These are phyloP conservation scores for Ophiostoma montium DNA, from an alignment of 2,329 filamentous ascomycete species.

Conservation along the genomic window DNA sequence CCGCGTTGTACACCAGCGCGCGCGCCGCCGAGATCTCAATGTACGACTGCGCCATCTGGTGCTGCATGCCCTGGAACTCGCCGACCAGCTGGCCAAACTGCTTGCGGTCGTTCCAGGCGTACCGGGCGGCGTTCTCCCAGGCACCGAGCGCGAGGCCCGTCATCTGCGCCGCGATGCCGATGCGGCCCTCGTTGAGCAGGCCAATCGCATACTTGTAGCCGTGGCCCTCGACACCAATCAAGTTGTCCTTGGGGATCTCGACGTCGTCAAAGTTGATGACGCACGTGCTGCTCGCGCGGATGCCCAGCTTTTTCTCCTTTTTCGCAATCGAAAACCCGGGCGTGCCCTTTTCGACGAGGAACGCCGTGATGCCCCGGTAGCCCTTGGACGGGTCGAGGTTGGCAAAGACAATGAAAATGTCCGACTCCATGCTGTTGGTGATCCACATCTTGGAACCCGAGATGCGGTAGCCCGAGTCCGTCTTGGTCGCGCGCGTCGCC, in stretches of 20 bases:
- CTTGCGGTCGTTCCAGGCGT: constrained; percentile 96
- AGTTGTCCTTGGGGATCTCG: constrained; percentile 71
- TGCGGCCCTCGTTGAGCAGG: constrained; percentile 88
- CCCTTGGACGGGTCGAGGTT: constrained; percentile 86
- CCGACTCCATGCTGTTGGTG: constrained; percentile 88
- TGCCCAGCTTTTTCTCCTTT: constrained; percentile 99
- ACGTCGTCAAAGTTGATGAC: constrained; percentile 97
- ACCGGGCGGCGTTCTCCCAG: constrained; percentile 85
- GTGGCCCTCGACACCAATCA: constrained; percentile 77
- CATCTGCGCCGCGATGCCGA: constrained; percentile 98
- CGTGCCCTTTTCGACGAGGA: constrained; percentile 80
- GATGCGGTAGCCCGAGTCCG: constrained; percentile 70
- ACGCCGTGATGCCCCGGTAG: constrained; percentile 94
- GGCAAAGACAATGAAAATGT: constrained; percentile 95
- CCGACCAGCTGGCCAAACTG: constrained; percentile 91
- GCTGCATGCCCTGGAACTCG: constrained; percentile 98
- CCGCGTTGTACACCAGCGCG: constrained; percentile 87
- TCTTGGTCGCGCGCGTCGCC: constrained; percentile 78
- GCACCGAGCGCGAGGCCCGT: constrained; percentile 88
- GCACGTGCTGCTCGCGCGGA: constrained; percentile 89
- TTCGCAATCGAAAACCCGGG: constrained; percentile 91
- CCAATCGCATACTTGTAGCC: constrained; percentile 98
- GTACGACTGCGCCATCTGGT: constrained; percentile 93
- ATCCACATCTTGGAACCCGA: constrained; percentile 99
- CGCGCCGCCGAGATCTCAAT: constrained; percentile 85